Evolutionary conservation across 148 eudicot genomes (phyloP), one percentile per base, ranked within the genome.

Genomic region (Cornus controversa): DNA sequence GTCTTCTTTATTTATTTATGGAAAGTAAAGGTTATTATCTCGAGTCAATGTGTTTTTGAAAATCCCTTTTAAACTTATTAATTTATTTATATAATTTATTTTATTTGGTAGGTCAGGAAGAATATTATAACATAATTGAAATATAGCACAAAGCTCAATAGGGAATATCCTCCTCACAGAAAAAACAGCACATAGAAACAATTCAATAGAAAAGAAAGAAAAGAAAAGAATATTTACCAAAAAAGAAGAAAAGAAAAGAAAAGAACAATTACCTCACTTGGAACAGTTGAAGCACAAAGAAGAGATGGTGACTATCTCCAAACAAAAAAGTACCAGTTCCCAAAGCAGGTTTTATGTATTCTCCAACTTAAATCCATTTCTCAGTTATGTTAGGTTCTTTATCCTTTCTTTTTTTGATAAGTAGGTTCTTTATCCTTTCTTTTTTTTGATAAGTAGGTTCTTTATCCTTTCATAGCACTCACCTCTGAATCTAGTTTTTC

Each of bases 281-380:
- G n/a, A n/a, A n/a, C n/a, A n/a, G n/a, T n/a, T n/a, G n/a, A n/a
- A n/a, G n/a, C n/a, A 6, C 66, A 54, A 34, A 20, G 27, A 53
- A 66, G 71, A 24, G 23, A 29, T 66, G 68, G 47, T 6, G 20
- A 28, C 54, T 50, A 67, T 66, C 24, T 4, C 31, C 57, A 67
- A 79, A 31, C 20, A 47, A 18, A 25, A 67, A 34, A 18, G 10
- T 54, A 66, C 25, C 24, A 31, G 62, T 80, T 60, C 36, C 54
- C 15, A 65, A 58, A 73, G 68, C 77, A 62, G 23, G 57, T 72
- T 67, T 40, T 18, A 67, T 10, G 34, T 67, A 79, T 57, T 73
- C 62, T 67, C 34, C 24, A 25, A 54, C 18, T 36, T 54, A 10
- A 29, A 34, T 18, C 63, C 26, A 40, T 71, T 72, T 20, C n/a